A percentile compares a stretch with the other conserved stretches of the same genome.
These are phyloP conservation scores for Suillus ampliporus DNA, from an alignment of 768 basidiomycete genomes.

Conservation along the genomic window DNA sequence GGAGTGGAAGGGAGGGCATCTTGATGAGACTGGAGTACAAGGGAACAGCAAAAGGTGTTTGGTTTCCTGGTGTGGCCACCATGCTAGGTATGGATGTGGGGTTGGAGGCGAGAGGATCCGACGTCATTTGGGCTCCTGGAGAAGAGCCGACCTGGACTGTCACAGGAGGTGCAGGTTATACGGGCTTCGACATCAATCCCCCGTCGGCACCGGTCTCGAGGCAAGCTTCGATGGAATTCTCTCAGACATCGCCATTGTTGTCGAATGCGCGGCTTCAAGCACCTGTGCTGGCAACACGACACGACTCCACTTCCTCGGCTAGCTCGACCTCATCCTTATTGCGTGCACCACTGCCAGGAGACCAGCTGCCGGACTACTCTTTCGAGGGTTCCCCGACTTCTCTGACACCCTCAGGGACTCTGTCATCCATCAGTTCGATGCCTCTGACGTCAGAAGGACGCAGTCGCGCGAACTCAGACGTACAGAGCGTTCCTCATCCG, in stretches of 20 bases:
- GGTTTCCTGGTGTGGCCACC: conserved; percentile 85
- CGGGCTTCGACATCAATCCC: conserved; percentile 67
- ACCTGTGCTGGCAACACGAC: conserved; percentile 37
- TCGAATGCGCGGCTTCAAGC: conserved; percentile 27
- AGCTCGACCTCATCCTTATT: conserved; percentile 67
- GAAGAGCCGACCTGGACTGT: conserved; percentile 62
- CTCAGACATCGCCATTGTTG: conserved; percentile 22
- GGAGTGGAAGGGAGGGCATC: conserved; percentile 53
- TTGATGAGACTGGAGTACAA: conserved; percentile 73
- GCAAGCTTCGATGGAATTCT: conserved; percentile 56
- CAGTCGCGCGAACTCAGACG: conserved; percentile 46
- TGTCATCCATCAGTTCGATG: conserved; percentile 47
- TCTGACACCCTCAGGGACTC: conserved; percentile 46
- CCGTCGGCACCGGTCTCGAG: conserved; percentile 46
- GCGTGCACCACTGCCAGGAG: conserved; percentile 73
- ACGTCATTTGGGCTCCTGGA: conserved; percentile 68
- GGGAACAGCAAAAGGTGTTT: conserved; percentile 75
- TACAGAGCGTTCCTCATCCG: conserved; percentile 24
- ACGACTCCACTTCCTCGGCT: conserved; percentile 43
- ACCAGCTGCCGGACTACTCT: conserved; percentile 71
- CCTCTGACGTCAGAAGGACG: conserved; percentile 38
- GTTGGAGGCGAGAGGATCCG: conserved; percentile 70
- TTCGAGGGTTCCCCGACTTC: conserved; percentile 70
- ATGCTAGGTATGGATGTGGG: conserved; percentile 79
- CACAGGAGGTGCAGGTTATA: conserved; percentile 68